phyloP scores from a whole-genome alignment of 2,329 filamentous ascomycete genomes.

The Blastomyces gilchristii region DNA sequence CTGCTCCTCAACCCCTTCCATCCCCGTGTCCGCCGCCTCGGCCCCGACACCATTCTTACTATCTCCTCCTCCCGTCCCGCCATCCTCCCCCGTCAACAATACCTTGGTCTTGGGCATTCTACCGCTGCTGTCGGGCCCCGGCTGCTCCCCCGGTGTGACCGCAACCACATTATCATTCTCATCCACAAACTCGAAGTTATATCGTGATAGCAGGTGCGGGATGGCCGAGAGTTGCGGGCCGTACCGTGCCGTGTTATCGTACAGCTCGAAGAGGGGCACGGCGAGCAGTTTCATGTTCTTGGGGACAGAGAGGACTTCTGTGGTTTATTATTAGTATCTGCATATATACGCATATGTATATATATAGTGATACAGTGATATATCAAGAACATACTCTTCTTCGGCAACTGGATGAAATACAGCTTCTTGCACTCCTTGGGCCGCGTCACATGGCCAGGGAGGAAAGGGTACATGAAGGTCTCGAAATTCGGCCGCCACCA shows the following conservation, averaged over 20 bases:
- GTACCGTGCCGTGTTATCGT: conserved; percentile 92
- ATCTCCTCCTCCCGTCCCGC: conserved; percentile 8
- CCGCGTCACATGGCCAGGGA: conserved; percentile 87
- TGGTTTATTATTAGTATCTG: conserved; percentile 1
- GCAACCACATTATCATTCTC: conserved; percentile 82
- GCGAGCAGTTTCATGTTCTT: conserved; percentile 99
- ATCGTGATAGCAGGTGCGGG: conserved; percentile 83
- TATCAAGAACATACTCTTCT: conserved; percentile 57
- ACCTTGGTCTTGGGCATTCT: conserved; percentile 52
- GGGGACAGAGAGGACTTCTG: conserved; percentile 88
- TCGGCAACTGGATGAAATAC: conserved; percentile 89
- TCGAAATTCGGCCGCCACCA: conserved; percentile 99
- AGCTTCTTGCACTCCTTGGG: conserved; percentile 99
- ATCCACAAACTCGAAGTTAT: conserved; percentile 96
- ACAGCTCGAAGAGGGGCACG: conserved; percentile 92
- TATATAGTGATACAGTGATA: neutral
- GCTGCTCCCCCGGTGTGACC: conserved; percentile 63
- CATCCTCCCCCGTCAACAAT: conserved; percentile 42
- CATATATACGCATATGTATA: neutral
- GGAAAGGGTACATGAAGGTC: conserved; percentile 99
- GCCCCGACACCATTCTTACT: neutral
- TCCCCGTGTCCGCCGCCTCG: conserved; percentile 11
- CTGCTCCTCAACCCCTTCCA: conserved; percentile 16
- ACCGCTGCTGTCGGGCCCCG: conserved; percentile 32
- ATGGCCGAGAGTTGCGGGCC: conserved; percentile 94